Evolutionary conservation across 2,329 filamentous ascomycete genomes (phyloP).

Genomic region (Aspergillus neoniger): DNA sequence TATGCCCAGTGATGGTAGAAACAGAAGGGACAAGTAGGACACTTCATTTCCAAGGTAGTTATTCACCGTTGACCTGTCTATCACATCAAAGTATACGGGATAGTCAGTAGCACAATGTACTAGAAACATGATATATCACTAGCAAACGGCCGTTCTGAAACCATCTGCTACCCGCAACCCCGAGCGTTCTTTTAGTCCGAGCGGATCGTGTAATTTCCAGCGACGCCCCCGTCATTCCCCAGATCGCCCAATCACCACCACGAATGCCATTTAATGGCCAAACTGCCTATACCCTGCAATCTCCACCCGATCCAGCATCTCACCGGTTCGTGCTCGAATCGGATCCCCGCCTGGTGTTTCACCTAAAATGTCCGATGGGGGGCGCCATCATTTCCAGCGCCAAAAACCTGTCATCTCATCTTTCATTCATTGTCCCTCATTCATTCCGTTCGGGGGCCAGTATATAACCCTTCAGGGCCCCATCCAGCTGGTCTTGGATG

Average conservation of each 20-base stretch:
- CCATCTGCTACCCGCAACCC: neutral
- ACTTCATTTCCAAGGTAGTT: too few relatives aligned
- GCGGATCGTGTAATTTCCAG: slow-evolving; percentile 5
- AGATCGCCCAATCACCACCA: neutral
- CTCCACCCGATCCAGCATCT: slow-evolving; percentile 3
- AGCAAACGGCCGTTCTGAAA: neutral
- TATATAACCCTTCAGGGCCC: neutral
- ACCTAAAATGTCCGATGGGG: slow-evolving; percentile 6
- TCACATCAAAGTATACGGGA: too few relatives aligned
- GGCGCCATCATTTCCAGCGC: neutral
- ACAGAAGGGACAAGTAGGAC: too few relatives aligned
- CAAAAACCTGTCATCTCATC: neutral
- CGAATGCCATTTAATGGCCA: neutral
- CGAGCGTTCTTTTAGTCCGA: neutral
- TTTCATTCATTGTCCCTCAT: neutral
- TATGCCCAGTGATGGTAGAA: too few relatives aligned
- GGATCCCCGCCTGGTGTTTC: slow-evolving; percentile 6
- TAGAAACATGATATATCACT: neutral
- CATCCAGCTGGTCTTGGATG: neutral
- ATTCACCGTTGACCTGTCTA: too few relatives aligned
- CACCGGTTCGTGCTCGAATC: slow-evolving; percentile 5
- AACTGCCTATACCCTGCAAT: neutral
- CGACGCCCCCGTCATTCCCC: neutral
- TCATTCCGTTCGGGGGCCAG: neutral
- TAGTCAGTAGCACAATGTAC: too few relatives aligned